phyloP scores from a whole-genome alignment of 2,329 filamentous ascomycete species.

The Neurospora crassa region DNA sequence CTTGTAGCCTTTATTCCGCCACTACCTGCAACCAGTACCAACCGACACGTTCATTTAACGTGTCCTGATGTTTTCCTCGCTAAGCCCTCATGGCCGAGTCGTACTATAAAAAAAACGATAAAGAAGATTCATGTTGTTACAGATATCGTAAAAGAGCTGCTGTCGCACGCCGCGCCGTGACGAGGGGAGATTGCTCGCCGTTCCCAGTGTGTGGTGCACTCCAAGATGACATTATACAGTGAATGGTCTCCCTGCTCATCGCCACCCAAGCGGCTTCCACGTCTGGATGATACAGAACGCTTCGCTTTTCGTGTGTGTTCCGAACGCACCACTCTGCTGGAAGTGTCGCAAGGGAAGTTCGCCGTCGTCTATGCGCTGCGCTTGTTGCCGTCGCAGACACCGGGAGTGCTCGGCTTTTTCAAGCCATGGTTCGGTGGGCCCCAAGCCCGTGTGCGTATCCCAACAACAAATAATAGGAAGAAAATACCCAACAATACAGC shows the following conservation, averaged over 20 bases:
- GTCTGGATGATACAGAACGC: not conserved
- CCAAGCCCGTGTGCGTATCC: not conserved
- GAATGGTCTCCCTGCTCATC: not conserved
- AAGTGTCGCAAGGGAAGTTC: not conserved
- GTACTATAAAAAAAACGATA: not conserved
- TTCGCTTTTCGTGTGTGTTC: not conserved
- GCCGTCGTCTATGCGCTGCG: not conserved
- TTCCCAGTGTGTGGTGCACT: not conserved
- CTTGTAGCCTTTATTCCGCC: not conserved
- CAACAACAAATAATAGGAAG: slow-evolving; percentile 6
- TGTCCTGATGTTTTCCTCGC: not conserved
- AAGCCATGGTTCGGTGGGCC: not conserved
- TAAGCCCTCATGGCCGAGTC: not conserved
- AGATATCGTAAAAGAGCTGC: slow-evolving; percentile 7
- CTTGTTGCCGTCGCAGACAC: not conserved
- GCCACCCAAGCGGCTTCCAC: not conserved
- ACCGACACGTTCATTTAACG: not conserved
- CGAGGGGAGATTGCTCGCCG: not conserved
- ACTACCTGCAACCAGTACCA: not conserved
- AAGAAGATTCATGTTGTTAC: slow-evolving; percentile 11
- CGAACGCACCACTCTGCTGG: not conserved
- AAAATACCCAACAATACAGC: slow-evolving; percentile 4
- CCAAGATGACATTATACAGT: not conserved
- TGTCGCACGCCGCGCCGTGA: not conserved
- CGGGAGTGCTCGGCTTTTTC: not conserved